Evolutionary conservation across 768 basidiomycete species (phyloP).

Genomic region (Lactarius hatsudake): DNA sequence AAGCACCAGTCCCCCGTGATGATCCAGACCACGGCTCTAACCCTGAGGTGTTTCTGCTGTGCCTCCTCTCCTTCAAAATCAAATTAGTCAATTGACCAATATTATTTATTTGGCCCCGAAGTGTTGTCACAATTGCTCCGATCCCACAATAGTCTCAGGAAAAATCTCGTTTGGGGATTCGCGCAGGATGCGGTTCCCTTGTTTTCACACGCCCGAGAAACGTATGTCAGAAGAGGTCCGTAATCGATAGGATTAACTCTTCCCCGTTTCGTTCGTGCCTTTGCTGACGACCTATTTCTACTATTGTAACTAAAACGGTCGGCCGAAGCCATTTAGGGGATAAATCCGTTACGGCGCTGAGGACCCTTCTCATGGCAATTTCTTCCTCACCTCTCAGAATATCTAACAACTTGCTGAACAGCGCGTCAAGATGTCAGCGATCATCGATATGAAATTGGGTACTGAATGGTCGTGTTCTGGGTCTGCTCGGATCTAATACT

Average conservation of each 20-base stretch:
- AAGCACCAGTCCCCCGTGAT: neutral
- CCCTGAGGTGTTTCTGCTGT: neutral
- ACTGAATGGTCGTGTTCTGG: neutral
- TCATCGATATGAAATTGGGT: neutral
- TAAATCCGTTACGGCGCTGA: neutral
- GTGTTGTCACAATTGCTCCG: neutral
- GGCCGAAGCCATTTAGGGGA: too few species aligned
- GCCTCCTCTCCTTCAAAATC: neutral
- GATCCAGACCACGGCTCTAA: neutral
- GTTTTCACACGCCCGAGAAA: neutral
- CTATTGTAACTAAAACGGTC: too few species aligned
- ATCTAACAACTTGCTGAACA: neutral
- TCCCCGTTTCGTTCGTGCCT: neutral
- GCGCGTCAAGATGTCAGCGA: neutral
- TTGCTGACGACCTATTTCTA: neutral
- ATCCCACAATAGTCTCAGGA: neutral
- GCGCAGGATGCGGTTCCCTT: too few species aligned
- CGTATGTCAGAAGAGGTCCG: neutral
- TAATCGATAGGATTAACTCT: neutral
- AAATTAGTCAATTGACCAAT: neutral
- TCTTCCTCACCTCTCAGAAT: neutral
- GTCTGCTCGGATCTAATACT: neutral
- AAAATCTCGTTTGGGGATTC: too few species aligned
- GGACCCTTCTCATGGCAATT: neutral
- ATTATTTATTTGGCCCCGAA: neutral